A percentile compares a stretch with the other conserved stretches of the same genome.
These are phyloP conservation scores for Penicillium griseofulvum DNA, from an alignment of 2,329 filamentous ascomycete genomes.

Conservation along the genomic window DNA sequence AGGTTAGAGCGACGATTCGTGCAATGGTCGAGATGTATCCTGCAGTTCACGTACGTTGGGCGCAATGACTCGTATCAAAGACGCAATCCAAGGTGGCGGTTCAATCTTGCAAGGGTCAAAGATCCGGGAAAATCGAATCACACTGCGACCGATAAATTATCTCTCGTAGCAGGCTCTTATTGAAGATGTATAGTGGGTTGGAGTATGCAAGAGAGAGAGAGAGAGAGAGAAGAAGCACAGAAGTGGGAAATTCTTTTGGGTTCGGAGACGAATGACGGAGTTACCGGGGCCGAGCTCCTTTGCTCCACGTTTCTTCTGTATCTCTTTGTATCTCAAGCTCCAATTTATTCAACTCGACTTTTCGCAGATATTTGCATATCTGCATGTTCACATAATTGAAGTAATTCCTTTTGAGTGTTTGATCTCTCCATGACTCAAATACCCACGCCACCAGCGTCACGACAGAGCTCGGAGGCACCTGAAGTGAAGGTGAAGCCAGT, in stretches of 20 bases:
- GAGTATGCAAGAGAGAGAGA: slow-evolving; percentile 2
- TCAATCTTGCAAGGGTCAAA: slow-evolving; percentile 1
- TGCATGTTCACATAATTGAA: too few relatives aligned
- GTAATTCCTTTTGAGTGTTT: not conserved
- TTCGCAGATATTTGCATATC: not conserved
- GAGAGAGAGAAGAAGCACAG: slow-evolving; percentile 15
- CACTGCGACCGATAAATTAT: not conserved
- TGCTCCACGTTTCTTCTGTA: slow-evolving; percentile 11
- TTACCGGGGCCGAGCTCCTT: slow-evolving; percentile 35
- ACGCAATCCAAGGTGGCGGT: slow-evolving; percentile 18
- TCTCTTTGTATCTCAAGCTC: slow-evolving; percentile 9
- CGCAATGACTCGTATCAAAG: slow-evolving; percentile 2
- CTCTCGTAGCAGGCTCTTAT: not conserved
- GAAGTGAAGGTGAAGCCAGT: slow-evolving; percentile 19
- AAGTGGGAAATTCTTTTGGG: slow-evolving; percentile 39
- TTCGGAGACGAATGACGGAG: slow-evolving; percentile 38
- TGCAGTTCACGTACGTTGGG: slow-evolving; percentile 3
- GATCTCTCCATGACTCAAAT: slow-evolving; percentile 30
- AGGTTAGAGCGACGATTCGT: not conserved
- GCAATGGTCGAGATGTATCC: not conserved
- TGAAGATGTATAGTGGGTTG: not conserved
- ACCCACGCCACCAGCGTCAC: slow-evolving; percentile 36
- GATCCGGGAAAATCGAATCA: not conserved
- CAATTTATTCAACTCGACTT: not conserved
- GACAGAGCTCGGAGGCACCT: slow-evolving; percentile 28